These are phyloP conservation scores for Pisolithus sp. DNA, from an alignment of 768 basidiomycete genomes.

Conservation along the genomic window DNA sequence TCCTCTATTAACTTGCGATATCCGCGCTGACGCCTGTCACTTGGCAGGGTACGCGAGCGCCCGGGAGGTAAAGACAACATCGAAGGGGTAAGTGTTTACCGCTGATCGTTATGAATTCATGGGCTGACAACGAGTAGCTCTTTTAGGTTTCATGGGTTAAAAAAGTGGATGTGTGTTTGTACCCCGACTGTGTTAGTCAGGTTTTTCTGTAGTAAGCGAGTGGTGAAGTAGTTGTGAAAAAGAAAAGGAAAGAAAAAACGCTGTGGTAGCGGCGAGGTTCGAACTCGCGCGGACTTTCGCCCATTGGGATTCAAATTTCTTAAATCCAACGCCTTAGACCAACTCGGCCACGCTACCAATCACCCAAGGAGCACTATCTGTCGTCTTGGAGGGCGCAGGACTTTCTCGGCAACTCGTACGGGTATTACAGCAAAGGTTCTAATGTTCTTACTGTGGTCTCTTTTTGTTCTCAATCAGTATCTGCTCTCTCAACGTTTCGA, in stretches of 20 bases:
- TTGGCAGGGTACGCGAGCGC: conserved; percentile 52
- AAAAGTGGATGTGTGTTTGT: no score
- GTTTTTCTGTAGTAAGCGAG: background rate
- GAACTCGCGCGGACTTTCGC: conserved; percentile 82
- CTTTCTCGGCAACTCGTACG: background rate
- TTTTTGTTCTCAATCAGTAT: no score
- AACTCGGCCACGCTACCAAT: conserved; percentile 75
- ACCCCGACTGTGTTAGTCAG: no score
- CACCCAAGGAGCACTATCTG: conserved; percentile 1
- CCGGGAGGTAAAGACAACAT: conserved; percentile 66
- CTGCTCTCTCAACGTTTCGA: no score
- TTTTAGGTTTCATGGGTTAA: conserved; percentile 9
- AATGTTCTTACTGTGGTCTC: no score
- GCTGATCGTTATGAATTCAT: background rate
- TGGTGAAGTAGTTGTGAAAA: background rate
- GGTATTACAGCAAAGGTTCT: no score
- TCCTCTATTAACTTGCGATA: background rate
- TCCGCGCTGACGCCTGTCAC: background rate
- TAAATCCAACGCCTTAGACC: conserved; percentile 93
- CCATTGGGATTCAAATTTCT: conserved; percentile 75
- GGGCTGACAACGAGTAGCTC: conserved; percentile 17
- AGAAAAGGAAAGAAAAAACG: conserved; percentile 8
- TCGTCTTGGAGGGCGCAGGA: background rate
- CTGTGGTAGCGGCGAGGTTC: conserved; percentile 80
- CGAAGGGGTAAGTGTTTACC: conserved; percentile 26